Conservation (phyloP, 164 flowering plant species). For the Platanus orientalis region DNA sequence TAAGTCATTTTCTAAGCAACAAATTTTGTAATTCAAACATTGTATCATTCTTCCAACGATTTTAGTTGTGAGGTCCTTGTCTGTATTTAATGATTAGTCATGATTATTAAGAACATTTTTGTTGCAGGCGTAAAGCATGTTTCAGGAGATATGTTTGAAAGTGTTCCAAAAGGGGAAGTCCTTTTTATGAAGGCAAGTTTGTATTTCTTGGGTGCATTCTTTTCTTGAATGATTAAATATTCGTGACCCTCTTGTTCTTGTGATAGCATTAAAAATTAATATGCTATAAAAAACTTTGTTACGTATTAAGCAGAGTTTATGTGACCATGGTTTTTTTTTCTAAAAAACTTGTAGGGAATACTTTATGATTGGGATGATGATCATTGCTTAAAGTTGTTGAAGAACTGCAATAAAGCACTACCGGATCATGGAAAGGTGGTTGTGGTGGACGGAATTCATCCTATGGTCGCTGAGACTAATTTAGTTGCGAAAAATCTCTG, state of each 20-base stretch:
- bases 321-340: no score
- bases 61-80: no score
- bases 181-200: not conserved
- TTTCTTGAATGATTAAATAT: no score
- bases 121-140: constrained; percentile 11
- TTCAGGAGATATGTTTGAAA: constrained; percentile 14
- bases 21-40: no score
- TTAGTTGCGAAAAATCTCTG: not conserved
- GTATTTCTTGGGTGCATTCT: no score
- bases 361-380: constrained; percentile 5
- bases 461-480: not conserved
- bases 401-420: not conserved
- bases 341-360: not conserved
- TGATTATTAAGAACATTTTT: not conserved
- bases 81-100: no score
- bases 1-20: no score
- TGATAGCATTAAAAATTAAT: no score
- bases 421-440: not conserved
- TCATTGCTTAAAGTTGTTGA: constrained; percentile 11
- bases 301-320: no score
- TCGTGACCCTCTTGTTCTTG: no score
- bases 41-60: no score
- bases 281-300: no score
- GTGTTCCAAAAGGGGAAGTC: constrained; percentile 8
- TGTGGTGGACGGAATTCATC: not conserved